A percentile compares a stretch with the other conserved stretches of the same genome.
These are phyloP conservation scores for Vairimorpha necatrix DNA, from an alignment of 371 early-diverging fungal genomes.

Conservation along the genomic window DNA sequence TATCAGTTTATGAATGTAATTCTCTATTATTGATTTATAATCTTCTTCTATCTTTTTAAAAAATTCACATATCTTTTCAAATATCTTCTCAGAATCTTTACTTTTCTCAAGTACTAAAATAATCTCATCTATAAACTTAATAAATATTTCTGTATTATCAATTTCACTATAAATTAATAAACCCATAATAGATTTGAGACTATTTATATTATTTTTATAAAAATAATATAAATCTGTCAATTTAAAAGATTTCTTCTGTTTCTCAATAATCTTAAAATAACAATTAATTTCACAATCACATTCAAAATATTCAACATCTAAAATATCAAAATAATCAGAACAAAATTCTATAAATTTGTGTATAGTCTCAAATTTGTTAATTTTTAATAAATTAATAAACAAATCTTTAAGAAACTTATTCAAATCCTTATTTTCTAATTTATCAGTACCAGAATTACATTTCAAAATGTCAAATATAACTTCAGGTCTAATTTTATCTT, in stretches of 20 bases:
- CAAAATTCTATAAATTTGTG: neutral
- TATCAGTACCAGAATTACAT: neutral
- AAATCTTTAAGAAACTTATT: neutral
- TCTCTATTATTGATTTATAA: slow-evolving; percentile 10
- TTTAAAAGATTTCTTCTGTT: neutral
- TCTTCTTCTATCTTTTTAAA: slow-evolving; percentile 21
- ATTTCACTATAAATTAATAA: neutral
- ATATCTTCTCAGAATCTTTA: neutral
- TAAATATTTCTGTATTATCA: slow-evolving; percentile 8
- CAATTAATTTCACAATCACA: neutral
- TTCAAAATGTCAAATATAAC: slow-evolving; percentile 4
- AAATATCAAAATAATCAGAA: neutral
- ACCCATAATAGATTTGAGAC: neutral
- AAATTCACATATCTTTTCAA: slow-evolving; percentile 4
- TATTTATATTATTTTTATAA: slow-evolving; percentile 7
- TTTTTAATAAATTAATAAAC: neutral
- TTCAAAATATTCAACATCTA: neutral
- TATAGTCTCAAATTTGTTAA: neutral
- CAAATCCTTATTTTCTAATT: neutral
- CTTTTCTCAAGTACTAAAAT: neutral
- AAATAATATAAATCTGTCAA: neutral
- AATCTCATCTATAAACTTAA: neutral
- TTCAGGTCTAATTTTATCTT: neutral
- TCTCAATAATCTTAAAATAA: neutral
- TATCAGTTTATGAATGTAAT: neutral